phyloP scores from a whole-genome alignment of 441 rosid genomes.

The Adansonia madagascariensis region DNA sequence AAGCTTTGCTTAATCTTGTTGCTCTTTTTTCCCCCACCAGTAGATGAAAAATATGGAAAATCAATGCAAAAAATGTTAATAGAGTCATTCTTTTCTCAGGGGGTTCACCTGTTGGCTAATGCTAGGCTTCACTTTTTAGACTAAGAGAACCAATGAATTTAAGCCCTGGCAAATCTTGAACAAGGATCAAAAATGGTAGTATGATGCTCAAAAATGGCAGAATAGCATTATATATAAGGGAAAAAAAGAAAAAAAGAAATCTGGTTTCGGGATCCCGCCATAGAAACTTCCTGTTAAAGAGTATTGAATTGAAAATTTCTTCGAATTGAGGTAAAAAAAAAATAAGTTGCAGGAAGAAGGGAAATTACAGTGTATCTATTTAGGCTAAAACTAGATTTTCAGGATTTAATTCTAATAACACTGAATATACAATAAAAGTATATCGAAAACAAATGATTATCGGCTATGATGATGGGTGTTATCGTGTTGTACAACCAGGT shows the following conservation, averaged over 20 bases:
- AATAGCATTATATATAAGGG: neutral
- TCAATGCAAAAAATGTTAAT: no score
- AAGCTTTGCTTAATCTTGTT: no score
- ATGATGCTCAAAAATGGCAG: neutral
- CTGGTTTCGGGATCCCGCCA: neutral
- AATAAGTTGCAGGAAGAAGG: neutral
- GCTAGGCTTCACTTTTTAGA: no score
- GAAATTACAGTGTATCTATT: constrained; percentile 13
- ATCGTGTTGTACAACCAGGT: constrained; percentile 23
- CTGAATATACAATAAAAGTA: constrained; percentile 24
- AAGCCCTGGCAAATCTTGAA: neutral
- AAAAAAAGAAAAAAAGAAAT: neutral
- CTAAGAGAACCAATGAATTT: no score
- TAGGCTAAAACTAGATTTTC: neutral
- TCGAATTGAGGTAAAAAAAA: neutral
- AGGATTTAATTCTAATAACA: neutral
- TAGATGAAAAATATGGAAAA: no score
- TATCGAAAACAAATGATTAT: constrained; percentile 10
- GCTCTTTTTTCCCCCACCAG: no score
- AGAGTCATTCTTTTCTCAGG: no score
- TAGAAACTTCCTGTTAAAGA: neutral
- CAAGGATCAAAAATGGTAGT: neutral
- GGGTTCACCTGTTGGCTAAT: no score
- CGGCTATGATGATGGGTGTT: neutral
- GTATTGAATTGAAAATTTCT: neutral